Base-by-base conservation (phyloP, 768 basidiomycete genomes). In the Suillus decipiens region DNA sequence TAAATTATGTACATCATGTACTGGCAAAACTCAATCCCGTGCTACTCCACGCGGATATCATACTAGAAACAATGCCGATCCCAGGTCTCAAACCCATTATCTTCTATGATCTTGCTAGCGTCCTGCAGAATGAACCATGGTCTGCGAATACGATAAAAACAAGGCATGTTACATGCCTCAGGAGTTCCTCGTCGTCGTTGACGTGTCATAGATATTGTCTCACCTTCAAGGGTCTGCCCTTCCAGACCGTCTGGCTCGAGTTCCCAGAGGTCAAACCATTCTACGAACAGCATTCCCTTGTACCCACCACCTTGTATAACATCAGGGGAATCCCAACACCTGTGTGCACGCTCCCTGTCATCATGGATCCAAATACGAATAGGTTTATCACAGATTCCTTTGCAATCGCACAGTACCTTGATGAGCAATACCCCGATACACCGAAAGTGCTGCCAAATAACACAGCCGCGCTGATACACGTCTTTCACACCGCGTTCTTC, bases 201-300 rank as follows among this genome's bases (percentile, higher is more conserved):
- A 15, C 42, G 3, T 36, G 5, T 19, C 22, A 22, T 22, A 43
- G 43, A 60, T 43, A 31, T 7, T 51, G 43, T 60, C 45, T 47
- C 17, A 42, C 28, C 36, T 33, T 14, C 67, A 77, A 81, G 64
- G 70, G 71, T 31, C 53, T 81, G 28, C 69, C 79, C 1, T 81
- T 81, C 72, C 78, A 74, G 66, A 85, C 84, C 5, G 76, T 79
- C 51, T 84, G 81, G 80, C 69, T 86, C 60, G 84, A 86, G 62
- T 82, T 78, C 64, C 81, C 81, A 3, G 82, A 86, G 59, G 81
- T 88, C 58, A 78, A 72, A 58, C 33, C 58, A 0, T 66, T 71
- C 57, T 74, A 53, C 63, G 53, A 71, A 71, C 68, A 74, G 74
- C 61, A 72, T 78, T 60, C 62, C 80, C 60, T 57, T n/a, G 55